Base-by-base conservation (phyloP, 768 basidiomycete genomes). In the Leccinum imitatum region DNA sequence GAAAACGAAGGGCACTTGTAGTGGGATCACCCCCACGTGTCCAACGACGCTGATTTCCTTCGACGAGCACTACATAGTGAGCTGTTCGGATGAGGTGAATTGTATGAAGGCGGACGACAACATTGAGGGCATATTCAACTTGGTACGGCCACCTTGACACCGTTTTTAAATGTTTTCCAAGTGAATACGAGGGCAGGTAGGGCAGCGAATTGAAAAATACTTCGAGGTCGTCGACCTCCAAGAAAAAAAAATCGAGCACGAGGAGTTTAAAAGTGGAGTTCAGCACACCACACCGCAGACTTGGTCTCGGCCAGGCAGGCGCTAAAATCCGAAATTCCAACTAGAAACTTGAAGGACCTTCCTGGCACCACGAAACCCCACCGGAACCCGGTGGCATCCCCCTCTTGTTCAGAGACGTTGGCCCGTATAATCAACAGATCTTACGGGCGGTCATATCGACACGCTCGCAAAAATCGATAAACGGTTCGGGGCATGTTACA, bases 381-480 rank as follows among this genome's bases (percentile, higher is more conserved):
- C 31, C 23, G 23, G 23, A 23, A 46, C 17, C 53, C 21, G 31
- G 25, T n/a, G 41, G 27, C 25, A 44, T 46, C 41, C 6, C 21
- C 41, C 11, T 57, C 14, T 21, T 51, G 25, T 35, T 31, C 10
- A 15, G 39, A 14, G 21, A 31, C 10, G 37, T 54, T 27, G 53
- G 46, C 41, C 50, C 27, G 31, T 33, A 41, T 21, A 37, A 35
- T 57, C 56, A 55, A 31, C 56, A 53, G 50, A 60, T 57, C 53
- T 58, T 54, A 50, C 37, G 3, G 25, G 37, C 5, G 50, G 50
- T 35, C 57, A 44, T 50, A 27, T 37, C 37, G 48, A 35, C 21
- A 31, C 35, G 6, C 33, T 57, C 4, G 53, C 14, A 13, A 50
- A 54, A 56, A 5, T 50, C 56, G 33, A 35, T 44, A 46, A 46